Evolutionary conservation across 805 yeast species (phyloP).

Genomic region (Kodamaea laetipori): DNA sequence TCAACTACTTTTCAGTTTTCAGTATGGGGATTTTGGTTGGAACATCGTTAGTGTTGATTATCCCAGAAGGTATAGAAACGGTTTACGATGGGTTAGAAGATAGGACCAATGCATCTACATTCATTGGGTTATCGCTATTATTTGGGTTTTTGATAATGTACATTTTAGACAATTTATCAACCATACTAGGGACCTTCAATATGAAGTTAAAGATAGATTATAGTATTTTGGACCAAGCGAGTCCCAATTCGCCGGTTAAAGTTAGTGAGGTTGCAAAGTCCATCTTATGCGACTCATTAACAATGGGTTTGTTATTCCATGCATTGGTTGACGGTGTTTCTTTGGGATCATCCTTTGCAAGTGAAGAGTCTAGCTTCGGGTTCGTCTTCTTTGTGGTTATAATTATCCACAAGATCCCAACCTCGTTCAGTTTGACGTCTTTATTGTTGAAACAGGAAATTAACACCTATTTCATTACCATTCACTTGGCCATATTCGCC

Average conservation of each 20-base stretch:
- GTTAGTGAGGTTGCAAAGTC: conserved; percentile 18
- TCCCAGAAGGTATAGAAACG: conserved; percentile 66
- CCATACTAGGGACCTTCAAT: conserved; percentile 11
- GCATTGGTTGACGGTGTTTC: conserved; percentile 75
- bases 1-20: conserved; percentile 47
- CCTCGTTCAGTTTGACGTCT: conserved; percentile 66
- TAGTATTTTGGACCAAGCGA: conserved; percentile 8
- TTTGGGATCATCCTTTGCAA: conserved; percentile 58
- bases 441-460: conserved; percentile 48
- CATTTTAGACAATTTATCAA: conserved; percentile 44
- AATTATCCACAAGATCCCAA: conserved; percentile 72
- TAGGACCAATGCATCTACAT: conserved; percentile 20
- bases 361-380: conserved; percentile 38
- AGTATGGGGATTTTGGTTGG: conserved; percentile 65
- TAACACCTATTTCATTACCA: conserved; percentile 31
- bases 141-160: conserved; percentile 59
- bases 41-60: conserved; percentile 56
- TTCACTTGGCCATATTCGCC: conserved; percentile 57
- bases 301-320: conserved; percentile 66
- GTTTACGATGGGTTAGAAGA: conserved; percentile 26
- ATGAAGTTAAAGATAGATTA: not conserved
- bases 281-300: conserved; percentile 47
- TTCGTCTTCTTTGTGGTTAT: conserved; percentile 59
- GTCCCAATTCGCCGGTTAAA: conserved; percentile 17
- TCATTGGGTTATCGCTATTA: conserved; percentile 51